Evolutionary conservation across 305 asterid genomes (phyloP).

Genomic region (Fraxinus nigra): DNA sequence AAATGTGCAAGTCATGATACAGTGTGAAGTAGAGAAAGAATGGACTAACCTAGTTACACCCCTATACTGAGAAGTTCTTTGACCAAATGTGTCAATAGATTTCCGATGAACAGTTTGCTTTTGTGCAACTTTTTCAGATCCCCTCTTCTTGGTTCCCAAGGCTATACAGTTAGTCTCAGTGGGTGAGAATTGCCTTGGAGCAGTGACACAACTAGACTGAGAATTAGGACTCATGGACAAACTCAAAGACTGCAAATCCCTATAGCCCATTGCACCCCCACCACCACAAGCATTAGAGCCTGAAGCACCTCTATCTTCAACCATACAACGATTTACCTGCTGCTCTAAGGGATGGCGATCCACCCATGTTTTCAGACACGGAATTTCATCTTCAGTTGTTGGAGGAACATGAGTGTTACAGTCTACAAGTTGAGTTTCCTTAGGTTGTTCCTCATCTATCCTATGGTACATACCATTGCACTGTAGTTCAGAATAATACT

Average conservation of each 20-base stretch:
- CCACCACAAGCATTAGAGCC: conserved; percentile 15
- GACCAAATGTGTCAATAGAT: conserved; percentile 88
- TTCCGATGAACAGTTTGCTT: conserved; percentile 81
- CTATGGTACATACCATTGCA: conserved; percentile 35
- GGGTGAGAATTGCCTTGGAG: conserved; percentile 51
- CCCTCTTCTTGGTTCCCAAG: conserved; percentile 62
- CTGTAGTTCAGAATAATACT: conserved; percentile 29
- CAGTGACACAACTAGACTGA: conserved; percentile 69
- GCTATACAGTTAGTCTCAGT: conserved; percentile 33
- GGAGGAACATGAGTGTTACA: conserved; percentile 20
- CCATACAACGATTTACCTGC: conserved; percentile 8
- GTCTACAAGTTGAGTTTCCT: conserved; percentile 17
- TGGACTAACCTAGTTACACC: conserved; percentile 80
- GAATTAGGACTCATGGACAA: conserved; percentile 81
- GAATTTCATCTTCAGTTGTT: conserved; percentile 36
- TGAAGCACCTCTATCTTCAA: conserved; percentile 27
- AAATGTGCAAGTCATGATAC: neutral
- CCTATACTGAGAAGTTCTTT: conserved; percentile 93
- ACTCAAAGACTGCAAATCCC: conserved; percentile 50
- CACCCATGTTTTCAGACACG: conserved; percentile 52
- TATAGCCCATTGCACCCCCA: neutral
- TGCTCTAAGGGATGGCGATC: conserved; percentile 31
- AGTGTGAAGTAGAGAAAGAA: neutral
- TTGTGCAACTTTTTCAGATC: conserved; percentile 39
- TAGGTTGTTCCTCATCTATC: conserved; percentile 11